A percentile compares a stretch with the other conserved stretches of the same genome.
Conservation (phyloP, 176 grass and related monocot genomes). For the Oryza punctata region DNA sequence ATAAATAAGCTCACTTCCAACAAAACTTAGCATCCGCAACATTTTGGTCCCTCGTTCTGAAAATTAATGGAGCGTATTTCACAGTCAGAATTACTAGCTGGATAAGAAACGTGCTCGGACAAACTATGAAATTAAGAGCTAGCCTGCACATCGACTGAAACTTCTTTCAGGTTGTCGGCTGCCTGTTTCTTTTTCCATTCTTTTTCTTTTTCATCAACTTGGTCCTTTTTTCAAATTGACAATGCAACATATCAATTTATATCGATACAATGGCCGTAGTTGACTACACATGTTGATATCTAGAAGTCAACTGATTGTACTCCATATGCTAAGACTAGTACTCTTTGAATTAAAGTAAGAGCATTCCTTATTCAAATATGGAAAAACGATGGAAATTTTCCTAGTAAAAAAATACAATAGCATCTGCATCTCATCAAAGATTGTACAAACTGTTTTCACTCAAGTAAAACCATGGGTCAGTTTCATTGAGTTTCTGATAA, state of each 20-base stretch:
- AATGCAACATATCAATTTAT: not conserved
- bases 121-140: not conserved
- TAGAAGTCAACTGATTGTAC: not conserved
- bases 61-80: too few relatives aligned
- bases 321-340: too few relatives aligned
- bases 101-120: not conserved
- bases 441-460: not conserved
- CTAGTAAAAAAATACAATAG: not conserved
- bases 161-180: not conserved
- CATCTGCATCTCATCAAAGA: not conserved
- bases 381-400: not conserved
- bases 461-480: too few relatives aligned
- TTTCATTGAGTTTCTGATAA: too few relatives aligned
- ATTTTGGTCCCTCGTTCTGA: too few relatives aligned
- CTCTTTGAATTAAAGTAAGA: not conserved
- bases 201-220: not conserved
- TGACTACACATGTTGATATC: not conserved
- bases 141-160: not conserved
- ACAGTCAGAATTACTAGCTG: too few relatives aligned
- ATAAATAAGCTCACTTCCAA: too few relatives aligned
- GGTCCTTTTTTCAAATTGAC: conserved; percentile 23
- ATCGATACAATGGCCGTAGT: not conserved
- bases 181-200: not conserved
- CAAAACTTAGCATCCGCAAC: too few relatives aligned
- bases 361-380: not conserved